phyloP scores from a whole-genome alignment of 1,139 yeast species.

The Kurtzmaniella natalensis region DNA sequence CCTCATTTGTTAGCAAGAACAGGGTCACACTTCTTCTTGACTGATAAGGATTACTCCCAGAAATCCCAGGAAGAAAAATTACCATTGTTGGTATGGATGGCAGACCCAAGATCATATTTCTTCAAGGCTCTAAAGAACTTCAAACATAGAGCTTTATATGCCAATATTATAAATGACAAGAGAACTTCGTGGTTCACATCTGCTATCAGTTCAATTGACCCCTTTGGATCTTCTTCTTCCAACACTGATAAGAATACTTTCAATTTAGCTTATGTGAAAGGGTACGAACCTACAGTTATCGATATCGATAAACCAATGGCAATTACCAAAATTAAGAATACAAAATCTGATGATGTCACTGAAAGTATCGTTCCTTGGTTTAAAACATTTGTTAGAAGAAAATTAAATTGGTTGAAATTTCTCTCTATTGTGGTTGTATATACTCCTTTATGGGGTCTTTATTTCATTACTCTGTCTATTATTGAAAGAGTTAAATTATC shows the following conservation, averaged over 20 bases:
- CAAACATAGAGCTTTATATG: slow-evolving; percentile 53
- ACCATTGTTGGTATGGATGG: slow-evolving; percentile 64
- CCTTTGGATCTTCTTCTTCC: slow-evolving; percentile 46
- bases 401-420: slow-evolving; percentile 45
- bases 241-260: slow-evolving; percentile 37
- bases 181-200: slow-evolving; percentile 83
- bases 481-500: slow-evolving; percentile 37
- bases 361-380: slow-evolving; percentile 4
- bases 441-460: slow-evolving; percentile 52
- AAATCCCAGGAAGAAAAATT: slow-evolving; percentile 11
- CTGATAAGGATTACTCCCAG: slow-evolving; percentile 30
- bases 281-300: slow-evolving; percentile 52
- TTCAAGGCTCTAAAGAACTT: slow-evolving; percentile 52
- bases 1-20: slow-evolving; percentile 65
- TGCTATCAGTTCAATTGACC: slow-evolving; percentile 62
- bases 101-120: slow-evolving; percentile 59
- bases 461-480: slow-evolving; percentile 42
- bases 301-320: slow-evolving; percentile 38
- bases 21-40: slow-evolving; percentile 67
- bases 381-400: slow-evolving; percentile 24
- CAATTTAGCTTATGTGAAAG: slow-evolving; percentile 40
- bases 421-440: slow-evolving; percentile 37
- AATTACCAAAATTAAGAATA: slow-evolving; percentile 1
- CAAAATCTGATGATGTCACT: background rate
- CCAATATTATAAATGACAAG: slow-evolving; percentile 73